These are phyloP conservation scores for Gaertneriomyces sp. DNA, from an alignment of 192 early-diverging fungal genomes.

Conservation along the genomic window DNA sequence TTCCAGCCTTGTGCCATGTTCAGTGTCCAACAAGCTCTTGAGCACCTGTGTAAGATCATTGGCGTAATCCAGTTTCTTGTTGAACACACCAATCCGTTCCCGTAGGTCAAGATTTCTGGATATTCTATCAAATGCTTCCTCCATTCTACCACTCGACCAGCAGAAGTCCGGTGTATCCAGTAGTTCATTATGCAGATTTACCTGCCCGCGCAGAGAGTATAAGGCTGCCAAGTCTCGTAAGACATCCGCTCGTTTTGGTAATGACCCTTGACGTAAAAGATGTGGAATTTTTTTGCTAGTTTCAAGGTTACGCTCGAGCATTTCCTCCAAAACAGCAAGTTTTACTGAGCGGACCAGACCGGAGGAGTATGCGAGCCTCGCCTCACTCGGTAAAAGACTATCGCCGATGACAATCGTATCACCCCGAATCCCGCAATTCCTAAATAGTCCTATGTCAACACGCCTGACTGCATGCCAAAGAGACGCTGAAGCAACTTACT, in stretches of 20 bases:
- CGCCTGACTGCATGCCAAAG: not conserved
- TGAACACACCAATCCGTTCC: slow-evolving; percentile 54
- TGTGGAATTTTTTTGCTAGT: slow-evolving; percentile 46
- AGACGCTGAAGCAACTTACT: slow-evolving; percentile 28
- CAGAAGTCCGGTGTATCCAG: slow-evolving; percentile 62
- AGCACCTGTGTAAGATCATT: slow-evolving; percentile 58
- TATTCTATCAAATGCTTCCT: slow-evolving; percentile 46
- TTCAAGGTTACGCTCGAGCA: slow-evolving; percentile 51
- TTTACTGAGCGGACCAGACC: slow-evolving; percentile 56
- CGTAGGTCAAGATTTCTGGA: slow-evolving; percentile 53
- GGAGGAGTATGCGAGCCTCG: slow-evolving; percentile 56
- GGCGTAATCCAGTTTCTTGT: slow-evolving; percentile 68
- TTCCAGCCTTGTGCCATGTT: slow-evolving; percentile 47
- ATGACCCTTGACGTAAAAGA: slow-evolving; percentile 43
- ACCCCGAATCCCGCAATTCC: slow-evolving; percentile 38
- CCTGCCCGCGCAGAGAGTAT: slow-evolving; percentile 45
- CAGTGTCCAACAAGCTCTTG: slow-evolving; percentile 50
- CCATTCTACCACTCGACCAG: slow-evolving; percentile 51
- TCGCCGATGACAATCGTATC: slow-evolving; percentile 54
- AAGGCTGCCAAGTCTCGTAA: slow-evolving; percentile 53
- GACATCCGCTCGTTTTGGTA: slow-evolving; percentile 43
- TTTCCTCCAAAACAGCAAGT: slow-evolving; percentile 49
- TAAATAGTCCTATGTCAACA: slow-evolving; percentile 5
- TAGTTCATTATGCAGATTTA: slow-evolving; percentile 58
- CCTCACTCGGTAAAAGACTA: slow-evolving; percentile 39